These are phyloP conservation scores for Thraustochytrium striatum DNA, from an alignment of 352 stramenopile genomes.

Conservation along the genomic window DNA sequence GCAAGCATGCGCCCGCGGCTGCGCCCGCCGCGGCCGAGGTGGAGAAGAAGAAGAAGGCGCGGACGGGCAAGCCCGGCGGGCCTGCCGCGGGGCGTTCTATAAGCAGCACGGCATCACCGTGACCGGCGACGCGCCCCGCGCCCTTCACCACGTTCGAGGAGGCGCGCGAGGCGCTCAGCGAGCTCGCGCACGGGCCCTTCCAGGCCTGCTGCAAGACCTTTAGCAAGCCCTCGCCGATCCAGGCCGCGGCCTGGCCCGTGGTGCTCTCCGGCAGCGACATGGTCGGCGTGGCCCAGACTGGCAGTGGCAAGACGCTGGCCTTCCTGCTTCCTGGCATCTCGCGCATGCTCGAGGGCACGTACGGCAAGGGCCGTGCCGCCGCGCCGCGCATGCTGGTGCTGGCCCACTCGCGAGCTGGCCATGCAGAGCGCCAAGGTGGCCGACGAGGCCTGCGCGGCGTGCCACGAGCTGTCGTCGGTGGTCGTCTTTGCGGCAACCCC, in stretches of 20 bases:
- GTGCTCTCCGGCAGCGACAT: constrained; percentile 59
- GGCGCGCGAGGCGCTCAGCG: background rate
- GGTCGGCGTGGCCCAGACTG: constrained; percentile 86
- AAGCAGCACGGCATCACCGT: constrained; percentile 6
- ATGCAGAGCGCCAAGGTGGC: constrained; percentile 80
- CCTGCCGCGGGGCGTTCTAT: background rate
- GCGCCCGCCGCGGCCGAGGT: background rate
- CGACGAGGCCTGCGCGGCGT: constrained; percentile 56
- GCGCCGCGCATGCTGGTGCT: constrained; percentile 87
- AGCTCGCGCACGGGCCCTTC: background rate
- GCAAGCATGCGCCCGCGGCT: background rate
- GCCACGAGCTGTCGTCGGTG: constrained; percentile 47
- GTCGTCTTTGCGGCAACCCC: constrained; percentile 71
- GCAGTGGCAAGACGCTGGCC: constrained; percentile 93
- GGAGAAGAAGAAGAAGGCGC: background rate
- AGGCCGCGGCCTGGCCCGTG: constrained; percentile 54
- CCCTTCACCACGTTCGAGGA: constrained; percentile 18
- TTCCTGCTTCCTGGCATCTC: constrained; percentile 92
- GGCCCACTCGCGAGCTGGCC: constrained; percentile 92
- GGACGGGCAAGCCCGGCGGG: too few species aligned
- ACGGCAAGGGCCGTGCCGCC: constrained; percentile 51
- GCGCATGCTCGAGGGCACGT: constrained; percentile 55
- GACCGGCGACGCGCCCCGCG: background rate
- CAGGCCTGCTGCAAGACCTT: constrained; percentile 36
- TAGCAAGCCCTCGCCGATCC: constrained; percentile 45